These are phyloP conservation scores for Echinochloa phyllopogon DNA, from an alignment of 176 grass and related monocot species.

Conservation along the genomic window DNA sequence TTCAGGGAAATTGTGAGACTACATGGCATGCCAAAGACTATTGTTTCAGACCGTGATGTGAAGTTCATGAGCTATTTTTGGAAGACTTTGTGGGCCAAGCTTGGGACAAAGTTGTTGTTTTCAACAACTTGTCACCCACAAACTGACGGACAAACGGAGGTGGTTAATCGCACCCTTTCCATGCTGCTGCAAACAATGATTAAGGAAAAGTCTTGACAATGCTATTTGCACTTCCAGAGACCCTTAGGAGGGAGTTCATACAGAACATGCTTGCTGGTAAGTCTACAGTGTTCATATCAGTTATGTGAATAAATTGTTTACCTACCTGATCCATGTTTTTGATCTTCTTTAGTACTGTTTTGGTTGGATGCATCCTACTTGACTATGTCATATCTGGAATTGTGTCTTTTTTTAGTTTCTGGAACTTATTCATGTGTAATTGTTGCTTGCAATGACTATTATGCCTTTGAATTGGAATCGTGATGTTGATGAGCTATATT, in stretches of 20 bases:
- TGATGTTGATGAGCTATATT: conserved; percentile 12
- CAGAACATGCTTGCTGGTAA: too few species aligned
- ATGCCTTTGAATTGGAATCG: conserved; percentile 1
- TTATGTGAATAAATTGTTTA: too few species aligned
- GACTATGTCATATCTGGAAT: neutral
- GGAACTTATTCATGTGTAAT: neutral
- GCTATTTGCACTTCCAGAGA: too few species aligned
- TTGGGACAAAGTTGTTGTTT: neutral
- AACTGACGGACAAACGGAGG: too few species aligned
- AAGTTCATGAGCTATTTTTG: neutral
- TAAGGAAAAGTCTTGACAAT: too few species aligned
- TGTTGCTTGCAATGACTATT: neutral
- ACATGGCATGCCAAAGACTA: neutral
- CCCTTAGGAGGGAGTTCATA: too few species aligned
- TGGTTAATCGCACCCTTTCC: neutral
- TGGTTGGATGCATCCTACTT: neutral
- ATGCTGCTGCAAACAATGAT: neutral
- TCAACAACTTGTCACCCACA: neutral
- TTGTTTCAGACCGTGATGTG: neutral
- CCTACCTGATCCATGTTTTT: too few species aligned
- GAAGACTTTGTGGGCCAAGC: neutral
- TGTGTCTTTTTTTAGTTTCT: neutral
- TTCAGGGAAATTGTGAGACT: neutral
- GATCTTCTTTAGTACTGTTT: neutral
- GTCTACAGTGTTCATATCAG: too few species aligned